Percentiles rank a stretch among this genome's conserved stretches.
Conservation (phyloP, 805 yeast genomes). For the Saccharomycopsis selenospora region DNA sequence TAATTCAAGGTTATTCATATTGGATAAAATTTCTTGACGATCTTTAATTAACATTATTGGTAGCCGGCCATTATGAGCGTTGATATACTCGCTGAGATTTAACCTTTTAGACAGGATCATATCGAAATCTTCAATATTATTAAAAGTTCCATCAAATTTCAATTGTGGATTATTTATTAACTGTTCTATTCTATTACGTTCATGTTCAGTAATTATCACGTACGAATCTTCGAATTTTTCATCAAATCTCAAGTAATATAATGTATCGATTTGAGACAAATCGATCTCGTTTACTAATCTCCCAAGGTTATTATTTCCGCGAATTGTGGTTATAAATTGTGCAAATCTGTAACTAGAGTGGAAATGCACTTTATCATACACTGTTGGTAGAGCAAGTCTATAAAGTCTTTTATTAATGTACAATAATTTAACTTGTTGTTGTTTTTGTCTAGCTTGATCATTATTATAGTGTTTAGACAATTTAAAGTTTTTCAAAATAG, state of each 20-base stretch:
- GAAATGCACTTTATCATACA: constrained; percentile 50
- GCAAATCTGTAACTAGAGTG: constrained; percentile 73
- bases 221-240: constrained; percentile 7
- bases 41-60: constrained; percentile 14
- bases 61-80: constrained; percentile 10
- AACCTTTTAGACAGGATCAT: constrained; percentile 7
- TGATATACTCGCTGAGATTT: constrained; percentile 5
- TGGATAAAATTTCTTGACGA: not conserved
- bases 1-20: not conserved
- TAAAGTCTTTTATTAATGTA: constrained; percentile 47
- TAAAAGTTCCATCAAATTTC: constrained; percentile 17
- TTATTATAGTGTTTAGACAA: constrained; percentile 8
- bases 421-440: constrained; percentile 38
- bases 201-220: constrained; percentile 15
- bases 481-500: constrained; percentile 15
- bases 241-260: constrained; percentile 12
- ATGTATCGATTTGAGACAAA: constrained; percentile 38
- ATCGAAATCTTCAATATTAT: constrained; percentile 9
- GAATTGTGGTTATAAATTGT: constrained; percentile 66
- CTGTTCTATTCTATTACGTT: constrained; percentile 18
- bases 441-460: constrained; percentile 21
- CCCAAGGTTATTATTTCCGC: constrained; percentile 50
- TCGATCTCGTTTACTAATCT: constrained; percentile 49
- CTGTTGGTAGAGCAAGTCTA: constrained; percentile 41
- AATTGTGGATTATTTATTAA: constrained; percentile 9